A percentile compares a stretch with the other conserved stretches of the same genome.
These are phyloP conservation scores for Saururus chinensis DNA, from an alignment of 164 flowering plant genomes.

Conservation along the genomic window DNA sequence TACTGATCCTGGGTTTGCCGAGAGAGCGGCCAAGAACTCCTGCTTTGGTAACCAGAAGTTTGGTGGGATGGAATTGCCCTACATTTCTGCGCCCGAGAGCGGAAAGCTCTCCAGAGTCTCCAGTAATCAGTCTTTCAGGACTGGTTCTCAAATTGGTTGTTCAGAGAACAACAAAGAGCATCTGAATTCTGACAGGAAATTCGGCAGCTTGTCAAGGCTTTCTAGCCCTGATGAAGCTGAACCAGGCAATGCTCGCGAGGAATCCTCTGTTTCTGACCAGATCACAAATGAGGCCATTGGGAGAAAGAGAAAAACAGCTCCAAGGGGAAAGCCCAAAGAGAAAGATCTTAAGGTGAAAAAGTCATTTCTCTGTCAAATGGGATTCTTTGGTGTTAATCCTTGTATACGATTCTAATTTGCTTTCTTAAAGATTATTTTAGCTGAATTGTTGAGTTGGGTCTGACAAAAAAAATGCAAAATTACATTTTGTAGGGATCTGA, in stretches of 20 bases:
- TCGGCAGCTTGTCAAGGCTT: no score
- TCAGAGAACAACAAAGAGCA: conserved; percentile 3
- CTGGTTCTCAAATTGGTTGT: conserved; percentile 26
- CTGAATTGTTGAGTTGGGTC: background rate
- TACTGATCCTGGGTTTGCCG: conserved; percentile 74
- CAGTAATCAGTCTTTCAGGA: conserved; percentile 48
- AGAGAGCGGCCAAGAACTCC: conserved; percentile 78
- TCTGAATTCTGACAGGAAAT: no score
- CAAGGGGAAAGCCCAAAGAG: conserved; percentile 19
- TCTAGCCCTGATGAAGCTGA: no score
- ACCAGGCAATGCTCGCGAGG: conserved; percentile 12
- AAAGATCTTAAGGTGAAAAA: conserved; percentile 21
- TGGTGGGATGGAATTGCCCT: conserved; percentile 26
- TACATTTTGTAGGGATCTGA: conserved; percentile 24
- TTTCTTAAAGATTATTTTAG: background rate
- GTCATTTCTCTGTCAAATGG: background rate
- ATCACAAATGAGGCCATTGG: conserved; percentile 13
- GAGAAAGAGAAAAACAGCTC: conserved; percentile 23
- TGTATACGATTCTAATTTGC: background rate
- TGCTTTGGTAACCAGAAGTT: conserved; percentile 48
- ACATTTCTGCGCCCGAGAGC: conserved; percentile 22
- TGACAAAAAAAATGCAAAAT: background rate
- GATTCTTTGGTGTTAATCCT: no score
- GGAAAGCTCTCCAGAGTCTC: conserved; percentile 48
- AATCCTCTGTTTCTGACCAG: conserved; percentile 17